Evolutionary conservation across 2,329 filamentous ascomycete species (phyloP).

Genomic region (Hymenoscyphus salicellus): DNA sequence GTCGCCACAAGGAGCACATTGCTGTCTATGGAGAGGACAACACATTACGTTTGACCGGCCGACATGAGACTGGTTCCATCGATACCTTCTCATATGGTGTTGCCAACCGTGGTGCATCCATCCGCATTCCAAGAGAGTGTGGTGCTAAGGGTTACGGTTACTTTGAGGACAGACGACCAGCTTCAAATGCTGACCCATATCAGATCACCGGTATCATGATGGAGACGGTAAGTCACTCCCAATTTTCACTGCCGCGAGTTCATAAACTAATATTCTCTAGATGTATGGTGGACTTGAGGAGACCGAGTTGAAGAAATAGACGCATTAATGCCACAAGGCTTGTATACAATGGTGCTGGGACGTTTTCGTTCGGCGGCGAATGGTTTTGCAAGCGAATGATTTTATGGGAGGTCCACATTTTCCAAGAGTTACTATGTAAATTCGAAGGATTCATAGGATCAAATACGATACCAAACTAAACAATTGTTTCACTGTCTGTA

Average conservation of each 20-base stretch:
- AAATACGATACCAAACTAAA: conserved; percentile 24
- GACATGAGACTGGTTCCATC: conserved; percentile 90
- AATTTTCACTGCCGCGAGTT: not conserved
- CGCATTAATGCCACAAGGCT: conserved; percentile 13
- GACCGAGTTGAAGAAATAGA: conserved; percentile 25
- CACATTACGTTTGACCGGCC: conserved; percentile 86
- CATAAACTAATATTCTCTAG: conserved; percentile 25
- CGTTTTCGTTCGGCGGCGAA: conserved; percentile 19
- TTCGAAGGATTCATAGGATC: conserved; percentile 21
- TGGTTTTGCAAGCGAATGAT: conserved; percentile 25
- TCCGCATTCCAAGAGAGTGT: conserved; percentile 83
- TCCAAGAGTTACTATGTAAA: conserved; percentile 23
- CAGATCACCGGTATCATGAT: conserved; percentile 51
- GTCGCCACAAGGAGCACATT: conserved; percentile 79
- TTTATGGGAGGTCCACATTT: conserved; percentile 18
- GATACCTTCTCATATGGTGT: conserved; percentile 93
- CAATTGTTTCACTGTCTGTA: not conserved
- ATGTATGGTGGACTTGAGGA: conserved; percentile 33
- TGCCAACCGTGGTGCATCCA: conserved; percentile 88
- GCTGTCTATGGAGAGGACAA: conserved; percentile 95
- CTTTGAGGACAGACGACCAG: conserved; percentile 82
- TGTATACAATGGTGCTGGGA: conserved; percentile 22
- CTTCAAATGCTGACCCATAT: conserved; percentile 85
- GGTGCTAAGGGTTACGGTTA: conserved; percentile 90
- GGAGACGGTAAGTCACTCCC: conserved; percentile 35